Conservation (phyloP, 257 asterid species). For the Lycium ferocissimum region DNA sequence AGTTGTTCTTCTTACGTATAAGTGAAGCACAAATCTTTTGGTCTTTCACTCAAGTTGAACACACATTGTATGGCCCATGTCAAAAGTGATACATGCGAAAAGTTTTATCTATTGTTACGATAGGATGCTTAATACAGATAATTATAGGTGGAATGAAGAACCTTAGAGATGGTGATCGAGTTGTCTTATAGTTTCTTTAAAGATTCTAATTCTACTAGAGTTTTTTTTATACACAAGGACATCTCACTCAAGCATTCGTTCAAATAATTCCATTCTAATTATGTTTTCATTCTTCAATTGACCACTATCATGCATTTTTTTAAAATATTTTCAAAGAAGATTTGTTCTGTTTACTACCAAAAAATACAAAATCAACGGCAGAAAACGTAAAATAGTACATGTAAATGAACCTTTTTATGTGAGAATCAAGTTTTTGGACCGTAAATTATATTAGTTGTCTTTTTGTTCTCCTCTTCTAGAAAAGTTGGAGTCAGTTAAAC, state of each 20-base stretch:
- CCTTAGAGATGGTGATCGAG: background rate
- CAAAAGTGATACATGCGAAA: conserved; percentile 23
- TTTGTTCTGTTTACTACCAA: background rate
- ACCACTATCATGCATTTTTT: background rate
- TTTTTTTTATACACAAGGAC: background rate
- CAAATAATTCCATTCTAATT: background rate
- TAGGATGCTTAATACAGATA: conserved; percentile 14
- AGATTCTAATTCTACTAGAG: background rate
- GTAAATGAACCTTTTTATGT: too few relatives aligned
- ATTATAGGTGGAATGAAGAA: conserved; percentile 17
- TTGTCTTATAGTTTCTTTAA: background rate
- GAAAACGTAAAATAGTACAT: background rate
- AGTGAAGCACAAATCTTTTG: background rate
- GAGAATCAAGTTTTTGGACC: too few relatives aligned
- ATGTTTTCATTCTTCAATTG: conserved; percentile 12
- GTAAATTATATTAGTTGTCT: background rate
- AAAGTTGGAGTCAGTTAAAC: background rate
- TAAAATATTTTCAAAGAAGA: background rate
- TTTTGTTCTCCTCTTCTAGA: background rate
- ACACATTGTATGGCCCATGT: conserved; percentile 15
- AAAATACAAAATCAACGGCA: background rate
- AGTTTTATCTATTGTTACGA: background rate
- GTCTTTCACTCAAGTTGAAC: conserved; percentile 1
- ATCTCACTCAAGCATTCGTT: background rate
- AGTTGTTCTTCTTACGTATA: background rate